Evolutionary conservation across 2,329 filamentous ascomycete species (phyloP).

Genomic region (Thermochaetoides dissita): DNA sequence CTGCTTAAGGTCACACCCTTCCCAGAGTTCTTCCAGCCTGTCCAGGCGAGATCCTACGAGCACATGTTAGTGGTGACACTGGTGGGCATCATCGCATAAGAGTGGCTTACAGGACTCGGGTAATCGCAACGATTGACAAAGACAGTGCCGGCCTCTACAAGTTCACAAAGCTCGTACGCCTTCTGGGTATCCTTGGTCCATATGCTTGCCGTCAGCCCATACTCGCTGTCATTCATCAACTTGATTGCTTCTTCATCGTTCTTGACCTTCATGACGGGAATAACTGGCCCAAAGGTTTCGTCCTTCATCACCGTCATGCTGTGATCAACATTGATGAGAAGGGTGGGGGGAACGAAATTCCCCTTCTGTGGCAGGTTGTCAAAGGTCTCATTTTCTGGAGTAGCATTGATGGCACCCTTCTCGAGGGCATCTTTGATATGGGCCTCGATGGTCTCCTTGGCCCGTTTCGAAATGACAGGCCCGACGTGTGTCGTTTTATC

Average conservation of each 20-base stretch:
- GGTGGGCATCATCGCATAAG: neutral
- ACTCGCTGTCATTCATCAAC: conserved; percentile 90
- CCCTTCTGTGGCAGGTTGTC: conserved; percentile 57
- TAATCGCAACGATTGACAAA: conserved; percentile 93
- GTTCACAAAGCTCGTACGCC: conserved; percentile 62
- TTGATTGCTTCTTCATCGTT: conserved; percentile 66
- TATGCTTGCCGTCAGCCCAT: conserved; percentile 88
- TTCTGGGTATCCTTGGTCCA: conserved; percentile 79
- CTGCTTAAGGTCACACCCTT: conserved; percentile 78
- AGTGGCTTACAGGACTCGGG: conserved; percentile 64
- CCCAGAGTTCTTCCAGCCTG: conserved; percentile 94
- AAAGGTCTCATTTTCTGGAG: conserved; percentile 70
- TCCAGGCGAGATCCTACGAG: conserved; percentile 76
- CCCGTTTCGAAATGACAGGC: conserved; percentile 71
- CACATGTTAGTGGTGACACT: conserved; percentile 11
- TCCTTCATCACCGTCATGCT: conserved; percentile 80
- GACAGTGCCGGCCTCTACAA: conserved; percentile 83
- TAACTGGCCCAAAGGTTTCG: conserved; percentile 88
- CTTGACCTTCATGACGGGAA: conserved; percentile 77
- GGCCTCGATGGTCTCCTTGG: conserved; percentile 59
- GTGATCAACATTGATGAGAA: conserved; percentile 68
- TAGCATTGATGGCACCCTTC: conserved; percentile 73
- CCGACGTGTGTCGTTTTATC: conserved; percentile 69
- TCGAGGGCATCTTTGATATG: conserved; percentile 72
- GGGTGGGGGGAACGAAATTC: conserved; percentile 78